These are phyloP conservation scores for Ambrosia trifida DNA, from an alignment of 129 eudicot species.

Conservation along the genomic window DNA sequence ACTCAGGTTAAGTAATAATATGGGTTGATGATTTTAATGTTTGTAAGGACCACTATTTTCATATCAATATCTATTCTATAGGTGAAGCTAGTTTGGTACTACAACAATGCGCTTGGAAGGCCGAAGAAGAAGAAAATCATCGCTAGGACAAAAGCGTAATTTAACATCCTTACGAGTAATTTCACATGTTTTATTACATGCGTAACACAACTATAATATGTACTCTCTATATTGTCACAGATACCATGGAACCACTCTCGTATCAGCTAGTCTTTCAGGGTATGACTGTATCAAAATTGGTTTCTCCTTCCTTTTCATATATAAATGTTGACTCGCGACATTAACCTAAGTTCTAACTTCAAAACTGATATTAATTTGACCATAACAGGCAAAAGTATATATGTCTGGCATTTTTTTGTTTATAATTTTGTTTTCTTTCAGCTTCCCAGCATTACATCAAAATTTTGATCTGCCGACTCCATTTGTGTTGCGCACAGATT, in stretches of 20 bases:
- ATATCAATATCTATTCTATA: slow-evolving; percentile 32
- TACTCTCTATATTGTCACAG: slow-evolving; percentile 43
- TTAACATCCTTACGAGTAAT: slow-evolving; percentile 9
- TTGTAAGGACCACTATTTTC: neutral
- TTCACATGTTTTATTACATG: neutral
- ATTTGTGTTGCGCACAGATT: slow-evolving; percentile 86
- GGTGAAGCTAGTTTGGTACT: slow-evolving; percentile 99
- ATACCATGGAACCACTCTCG: slow-evolving; percentile 90
- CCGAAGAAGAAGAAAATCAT: slow-evolving; percentile 91
- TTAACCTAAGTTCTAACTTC: slow-evolving; percentile 14
- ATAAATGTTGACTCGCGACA: slow-evolving; percentile 8
- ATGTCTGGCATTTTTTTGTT: neutral
- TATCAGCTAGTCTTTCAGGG: slow-evolving; percentile 97
- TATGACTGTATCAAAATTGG: slow-evolving; percentile 27
- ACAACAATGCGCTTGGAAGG: slow-evolving; percentile 94
- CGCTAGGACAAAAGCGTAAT: slow-evolving; percentile 84
- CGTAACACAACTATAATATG: neutral
- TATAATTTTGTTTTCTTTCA: slow-evolving; percentile 27
- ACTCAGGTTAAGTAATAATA: slow-evolving; percentile 56
- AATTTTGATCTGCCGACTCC: slow-evolving; percentile 93
- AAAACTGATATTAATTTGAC: slow-evolving; percentile 16
- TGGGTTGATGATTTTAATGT: neutral
- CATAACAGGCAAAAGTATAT: slow-evolving; percentile 18
- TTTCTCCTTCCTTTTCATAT: neutral
- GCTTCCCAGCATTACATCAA: slow-evolving; percentile 92